phyloP scores from a whole-genome alignment of 176 grass and related monocot species.

The Aegilops umbellulata region DNA sequence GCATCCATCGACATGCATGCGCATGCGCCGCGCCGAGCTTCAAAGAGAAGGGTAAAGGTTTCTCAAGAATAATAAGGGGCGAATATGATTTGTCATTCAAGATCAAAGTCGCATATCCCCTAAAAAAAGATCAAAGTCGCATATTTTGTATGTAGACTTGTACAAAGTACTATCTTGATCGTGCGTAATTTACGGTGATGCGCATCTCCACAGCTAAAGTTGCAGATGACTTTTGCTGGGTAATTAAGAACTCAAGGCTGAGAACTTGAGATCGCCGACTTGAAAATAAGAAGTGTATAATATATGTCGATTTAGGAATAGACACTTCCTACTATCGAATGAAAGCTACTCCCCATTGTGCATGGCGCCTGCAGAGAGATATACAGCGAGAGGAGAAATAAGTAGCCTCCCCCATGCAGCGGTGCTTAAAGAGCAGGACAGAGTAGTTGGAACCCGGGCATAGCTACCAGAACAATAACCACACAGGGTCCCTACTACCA shows the following conservation, averaged over 20 bases:
- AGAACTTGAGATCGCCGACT: too few relatives aligned
- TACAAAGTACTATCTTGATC: not conserved
- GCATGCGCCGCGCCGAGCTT: not conserved
- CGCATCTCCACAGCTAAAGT: not conserved
- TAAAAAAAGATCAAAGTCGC: too few relatives aligned
- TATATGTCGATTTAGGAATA: too few relatives aligned
- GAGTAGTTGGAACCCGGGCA: slow-evolving; percentile 23
- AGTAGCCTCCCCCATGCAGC: slow-evolving; percentile 7
- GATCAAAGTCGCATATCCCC: too few relatives aligned
- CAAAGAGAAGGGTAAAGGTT: too few relatives aligned
- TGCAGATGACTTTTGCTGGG: not conserved
- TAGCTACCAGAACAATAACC: not conserved
- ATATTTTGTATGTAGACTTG: too few relatives aligned
- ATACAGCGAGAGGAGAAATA: not conserved
- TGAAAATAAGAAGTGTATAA: too few relatives aligned
- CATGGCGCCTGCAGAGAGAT: not conserved
- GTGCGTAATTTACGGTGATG: not conserved
- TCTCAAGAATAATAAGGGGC: too few relatives aligned
- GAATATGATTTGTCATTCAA: too few relatives aligned
- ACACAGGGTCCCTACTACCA: not conserved
- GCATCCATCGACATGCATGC: not conserved
- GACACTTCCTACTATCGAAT: not conserved
- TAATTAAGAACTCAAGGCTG: not conserved
- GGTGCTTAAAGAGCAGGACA: slow-evolving; percentile 31
- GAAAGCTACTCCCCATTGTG: not conserved